A percentile compares a stretch with the other conserved stretches of the same genome.
These are phyloP conservation scores for Erysimum pusillum DNA, from an alignment of 441 rosid species.

Conservation along the genomic window DNA sequence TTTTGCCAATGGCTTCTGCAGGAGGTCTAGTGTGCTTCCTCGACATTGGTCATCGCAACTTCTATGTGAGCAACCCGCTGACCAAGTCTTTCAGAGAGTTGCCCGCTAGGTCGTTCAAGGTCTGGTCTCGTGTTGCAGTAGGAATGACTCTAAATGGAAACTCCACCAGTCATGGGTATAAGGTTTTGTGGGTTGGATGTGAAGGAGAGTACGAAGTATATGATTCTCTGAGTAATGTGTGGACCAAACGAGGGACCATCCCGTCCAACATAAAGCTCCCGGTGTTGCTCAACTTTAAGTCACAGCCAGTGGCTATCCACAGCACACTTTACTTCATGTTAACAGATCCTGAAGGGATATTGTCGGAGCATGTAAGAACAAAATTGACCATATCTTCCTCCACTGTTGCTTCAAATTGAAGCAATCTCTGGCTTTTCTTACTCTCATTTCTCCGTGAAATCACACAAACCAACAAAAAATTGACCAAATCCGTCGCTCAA, in stretches of 20 bases:
- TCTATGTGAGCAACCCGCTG: conserved; percentile 91
- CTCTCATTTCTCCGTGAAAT: neutral
- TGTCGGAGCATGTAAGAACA: no score
- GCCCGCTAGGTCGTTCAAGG: conserved; percentile 86
- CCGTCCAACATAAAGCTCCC: conserved; percentile 78
- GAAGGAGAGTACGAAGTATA: conserved; percentile 91
- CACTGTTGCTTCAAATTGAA: neutral
- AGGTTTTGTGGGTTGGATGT: conserved; percentile 87
- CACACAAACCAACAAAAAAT: neutral
- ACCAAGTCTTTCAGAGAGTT: conserved; percentile 81
- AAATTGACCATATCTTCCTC: no score
- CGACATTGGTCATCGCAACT: conserved; percentile 86
- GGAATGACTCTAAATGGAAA: conserved; percentile 86
- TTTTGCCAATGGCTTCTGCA: conserved; percentile 92
- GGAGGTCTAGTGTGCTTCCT: conserved; percentile 98
- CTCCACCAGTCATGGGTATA: conserved; percentile 67
- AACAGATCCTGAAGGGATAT: conserved; percentile 88
- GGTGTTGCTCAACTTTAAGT: conserved; percentile 78
- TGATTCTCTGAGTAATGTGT: conserved; percentile 71
- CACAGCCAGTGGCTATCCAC: conserved; percentile 78
- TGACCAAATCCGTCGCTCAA: neutral
- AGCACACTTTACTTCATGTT: conserved; percentile 84
- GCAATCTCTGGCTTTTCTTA: neutral
- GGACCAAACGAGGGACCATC: conserved; percentile 82
- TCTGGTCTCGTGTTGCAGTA: conserved; percentile 90